A percentile compares a stretch with the other conserved stretches of the same genome.
These are phyloP conservation scores for Haplosporangium gracile DNA, from an alignment of 192 early-diverging fungal species.

Conservation along the genomic window DNA sequence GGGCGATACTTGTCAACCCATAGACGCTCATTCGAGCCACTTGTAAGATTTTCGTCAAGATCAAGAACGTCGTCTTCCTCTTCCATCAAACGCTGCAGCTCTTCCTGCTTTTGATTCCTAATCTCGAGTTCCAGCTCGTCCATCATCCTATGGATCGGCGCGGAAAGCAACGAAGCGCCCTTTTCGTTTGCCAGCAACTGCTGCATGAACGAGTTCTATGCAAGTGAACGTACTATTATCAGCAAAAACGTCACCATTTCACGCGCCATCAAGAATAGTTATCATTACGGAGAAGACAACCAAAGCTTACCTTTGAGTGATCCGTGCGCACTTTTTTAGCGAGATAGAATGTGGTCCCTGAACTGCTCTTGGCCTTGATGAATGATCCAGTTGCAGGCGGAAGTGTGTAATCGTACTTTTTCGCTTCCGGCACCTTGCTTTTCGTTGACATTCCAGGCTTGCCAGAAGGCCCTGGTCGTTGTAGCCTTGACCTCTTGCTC, in stretches of 20 bases:
- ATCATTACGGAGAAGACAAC: constrained; percentile 18
- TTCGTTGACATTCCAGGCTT: neutral
- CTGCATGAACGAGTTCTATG: constrained; percentile 11
- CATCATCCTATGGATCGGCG: constrained; percentile 53
- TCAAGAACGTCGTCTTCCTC: constrained; percentile 13
- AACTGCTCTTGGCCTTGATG: constrained; percentile 50
- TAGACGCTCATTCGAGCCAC: constrained; percentile 12
- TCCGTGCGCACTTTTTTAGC: constrained; percentile 41
- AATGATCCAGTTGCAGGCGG: constrained; percentile 59
- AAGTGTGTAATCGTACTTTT: constrained; percentile 53
- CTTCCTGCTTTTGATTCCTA: constrained; percentile 40
- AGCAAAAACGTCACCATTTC: neutral
- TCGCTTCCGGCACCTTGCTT: neutral
- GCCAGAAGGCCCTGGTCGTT: neutral
- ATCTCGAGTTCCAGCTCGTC: constrained; percentile 53
- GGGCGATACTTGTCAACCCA: constrained; percentile 97
- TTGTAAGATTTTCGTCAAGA: neutral
- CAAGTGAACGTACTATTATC: neutral
- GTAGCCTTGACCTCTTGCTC: constrained; percentile 32
- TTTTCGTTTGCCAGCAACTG: constrained; percentile 11
- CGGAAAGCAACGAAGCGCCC: constrained; percentile 21
- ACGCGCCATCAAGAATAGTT: constrained; percentile 21
- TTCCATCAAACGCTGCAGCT: constrained; percentile 23
- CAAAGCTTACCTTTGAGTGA: constrained; percentile 18
- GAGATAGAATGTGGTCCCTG: constrained; percentile 61